These are phyloP conservation scores for Ophiocordyceps polyrhachis-furcata DNA, from an alignment of 2,329 filamentous ascomycete species.

Conservation along the genomic window DNA sequence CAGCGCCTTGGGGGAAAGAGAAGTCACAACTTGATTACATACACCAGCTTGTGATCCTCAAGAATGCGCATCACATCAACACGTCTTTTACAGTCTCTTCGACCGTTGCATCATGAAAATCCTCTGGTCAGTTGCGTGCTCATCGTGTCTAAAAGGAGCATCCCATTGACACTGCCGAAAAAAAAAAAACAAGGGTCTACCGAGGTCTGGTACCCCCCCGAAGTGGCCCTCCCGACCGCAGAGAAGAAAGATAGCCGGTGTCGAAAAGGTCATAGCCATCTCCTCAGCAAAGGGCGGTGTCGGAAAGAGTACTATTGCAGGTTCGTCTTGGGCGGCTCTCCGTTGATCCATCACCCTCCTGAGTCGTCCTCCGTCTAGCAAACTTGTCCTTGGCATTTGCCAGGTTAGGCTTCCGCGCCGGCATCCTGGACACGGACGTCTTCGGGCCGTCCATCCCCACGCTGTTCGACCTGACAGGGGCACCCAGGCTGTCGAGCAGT, in stretches of 20 bases:
- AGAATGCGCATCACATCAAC: constrained; percentile 18
- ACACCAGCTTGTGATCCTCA: background rate
- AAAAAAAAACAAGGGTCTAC: constrained; percentile 47
- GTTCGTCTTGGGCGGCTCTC: constrained; percentile 20
- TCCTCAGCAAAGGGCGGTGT: constrained; percentile 97
- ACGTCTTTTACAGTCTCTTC: constrained; percentile 16
- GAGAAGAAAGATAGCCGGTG: constrained; percentile 61
- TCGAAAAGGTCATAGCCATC: constrained; percentile 86
- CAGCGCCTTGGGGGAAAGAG: too few species aligned
- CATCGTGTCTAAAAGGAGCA: background rate
- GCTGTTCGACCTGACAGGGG: constrained; percentile 61
- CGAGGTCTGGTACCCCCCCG: constrained; percentile 44
- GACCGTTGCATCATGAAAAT: constrained; percentile 52
- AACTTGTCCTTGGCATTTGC: constrained; percentile 83
- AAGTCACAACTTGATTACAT: background rate
- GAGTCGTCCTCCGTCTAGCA: constrained; percentile 17
- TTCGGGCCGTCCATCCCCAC: constrained; percentile 93
- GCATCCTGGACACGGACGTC: constrained; percentile 89
- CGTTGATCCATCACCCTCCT: background rate
- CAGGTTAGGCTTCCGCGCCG: constrained; percentile 58
- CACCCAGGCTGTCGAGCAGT: constrained; percentile 60
- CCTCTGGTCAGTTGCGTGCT: constrained; percentile 44
- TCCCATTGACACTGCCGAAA: background rate
- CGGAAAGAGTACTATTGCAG: constrained; percentile 84
- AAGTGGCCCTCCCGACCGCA: constrained; percentile 57